Base-by-base conservation (phyloP, 257 asterid genomes). In the Salvia splendens region DNA sequence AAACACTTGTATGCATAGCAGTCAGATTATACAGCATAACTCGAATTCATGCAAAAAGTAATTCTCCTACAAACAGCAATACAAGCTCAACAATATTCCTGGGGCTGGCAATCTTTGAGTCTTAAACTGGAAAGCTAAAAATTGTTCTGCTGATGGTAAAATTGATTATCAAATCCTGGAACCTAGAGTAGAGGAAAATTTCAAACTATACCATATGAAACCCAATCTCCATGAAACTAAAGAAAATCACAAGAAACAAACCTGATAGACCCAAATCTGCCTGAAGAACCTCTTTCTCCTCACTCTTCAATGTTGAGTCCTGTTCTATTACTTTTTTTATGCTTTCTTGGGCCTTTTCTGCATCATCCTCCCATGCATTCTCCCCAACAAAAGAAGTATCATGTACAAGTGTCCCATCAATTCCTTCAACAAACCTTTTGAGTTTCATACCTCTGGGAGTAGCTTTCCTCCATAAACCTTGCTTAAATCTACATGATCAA, bases 351-450 rank as follows among this genome's bases (percentile, higher is more conserved):
- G 87, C 78, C 68, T 73, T 83, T 49, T 79, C 89, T 45, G 82
- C 52, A 63, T 85, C 93, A 78, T 86, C 97, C 50, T 85, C 92
- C 97, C 97, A 94, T 60, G 97, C 97, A 85, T 81, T 85, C 76
- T 94, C 97, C 80, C 97, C 99, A 70, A 79, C 81, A 80, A 85
- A 94, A 52, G 95, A 85, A 81, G 86, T 79, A 76, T 94, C 99
- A 66, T 85, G 97, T 53, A 94, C 70, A 74, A 91, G 88, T 54
- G 86, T 73, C 72, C 96, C 96, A 69, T 84, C 95, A 73, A 91
- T 91, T 65, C 91, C 89, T 86, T 94, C 92, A 68, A 94, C 79
- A 80, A 85, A 91, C 78, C 82, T 94, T 80, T 85, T 94, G 75
- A 94, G 77, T 72, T 87, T 94, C 73, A 94, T 85, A 61, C 99